Evolutionary conservation across 441 rosid species (phyloP).

Genomic region (Caryocar brasiliense): DNA sequence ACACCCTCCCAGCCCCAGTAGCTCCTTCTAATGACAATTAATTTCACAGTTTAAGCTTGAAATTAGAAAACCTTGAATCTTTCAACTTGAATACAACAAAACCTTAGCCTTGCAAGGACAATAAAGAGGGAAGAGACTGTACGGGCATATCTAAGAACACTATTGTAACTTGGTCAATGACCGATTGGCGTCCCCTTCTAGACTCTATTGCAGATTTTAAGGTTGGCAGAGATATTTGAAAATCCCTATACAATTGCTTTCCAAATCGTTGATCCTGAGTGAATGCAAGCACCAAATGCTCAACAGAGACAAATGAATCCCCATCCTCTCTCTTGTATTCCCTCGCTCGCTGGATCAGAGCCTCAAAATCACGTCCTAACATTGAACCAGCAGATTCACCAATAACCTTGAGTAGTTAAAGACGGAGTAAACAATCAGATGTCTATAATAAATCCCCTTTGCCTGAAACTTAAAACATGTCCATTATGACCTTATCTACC

Average conservation of each 20-base stretch:
- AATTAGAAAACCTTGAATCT: too few species aligned
- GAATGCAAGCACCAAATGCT: slow-evolving; percentile 89
- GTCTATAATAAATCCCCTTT: too few species aligned
- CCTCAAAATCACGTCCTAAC: slow-evolving; percentile 95
- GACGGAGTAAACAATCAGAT: too few species aligned
- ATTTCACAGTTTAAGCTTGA: too few species aligned
- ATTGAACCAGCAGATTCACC: slow-evolving; percentile 88
- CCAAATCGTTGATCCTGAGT: slow-evolving; percentile 82
- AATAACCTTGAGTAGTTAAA: slow-evolving; percentile 40
- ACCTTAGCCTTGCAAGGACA: too few species aligned
- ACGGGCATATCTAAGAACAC: too few species aligned
- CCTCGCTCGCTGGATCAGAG: slow-evolving; percentile 67
- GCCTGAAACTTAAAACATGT: too few species aligned
- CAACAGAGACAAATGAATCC: slow-evolving; percentile 90
- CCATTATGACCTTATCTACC: too few species aligned
- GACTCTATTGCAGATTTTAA: slow-evolving; percentile 82
- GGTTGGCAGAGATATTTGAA: slow-evolving; percentile 54
- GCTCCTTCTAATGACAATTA: too few species aligned
- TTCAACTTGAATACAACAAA: too few species aligned
- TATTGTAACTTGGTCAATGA: slow-evolving; percentile 78
- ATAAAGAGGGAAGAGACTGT: too few species aligned
- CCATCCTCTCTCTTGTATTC: slow-evolving; percentile 81
- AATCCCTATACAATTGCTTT: slow-evolving; percentile 75
- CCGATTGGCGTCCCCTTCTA: slow-evolving; percentile 92
- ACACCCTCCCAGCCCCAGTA: too few species aligned